phyloP scores from a whole-genome alignment of 495 filamentous ascomycete genomes.

The Penicillium manginii region DNA sequence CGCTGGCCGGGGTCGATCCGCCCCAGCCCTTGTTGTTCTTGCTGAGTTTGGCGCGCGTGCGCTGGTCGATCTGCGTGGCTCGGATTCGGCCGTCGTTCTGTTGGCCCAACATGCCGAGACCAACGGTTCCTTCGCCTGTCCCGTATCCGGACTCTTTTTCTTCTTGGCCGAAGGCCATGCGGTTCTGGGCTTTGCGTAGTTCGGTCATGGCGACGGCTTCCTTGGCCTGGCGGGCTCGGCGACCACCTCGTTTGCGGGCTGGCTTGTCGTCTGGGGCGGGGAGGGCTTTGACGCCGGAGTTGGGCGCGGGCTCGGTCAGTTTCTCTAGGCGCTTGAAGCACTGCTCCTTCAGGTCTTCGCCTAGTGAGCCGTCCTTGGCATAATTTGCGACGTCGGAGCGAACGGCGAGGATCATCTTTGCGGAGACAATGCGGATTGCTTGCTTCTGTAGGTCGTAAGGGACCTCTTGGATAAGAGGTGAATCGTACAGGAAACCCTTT shows the following conservation, averaged over 20 bases:
- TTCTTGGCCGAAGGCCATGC: conserved; percentile 94
- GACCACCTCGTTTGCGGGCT: conserved; percentile 87
- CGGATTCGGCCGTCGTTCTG: conserved; percentile 85
- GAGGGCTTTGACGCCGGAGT: conserved; percentile 83
- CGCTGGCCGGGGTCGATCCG: conserved; percentile 63
- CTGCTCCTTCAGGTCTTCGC: conserved; percentile 79
- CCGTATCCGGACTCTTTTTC: conserved; percentile 95
- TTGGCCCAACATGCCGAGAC: conserved; percentile 93
- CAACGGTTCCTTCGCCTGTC: conserved; percentile 80
- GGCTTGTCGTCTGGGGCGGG: conserved; percentile 97
- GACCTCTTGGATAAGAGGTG: conserved; percentile 80
- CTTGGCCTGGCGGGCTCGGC: conserved; percentile 92
- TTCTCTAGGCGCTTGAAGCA: conserved; percentile 92
- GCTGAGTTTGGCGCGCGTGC: conserved; percentile 87
- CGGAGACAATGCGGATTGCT: conserved; percentile 92
- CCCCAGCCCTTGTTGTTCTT: conserved; percentile 98
- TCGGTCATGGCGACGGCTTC: conserved; percentile 98
- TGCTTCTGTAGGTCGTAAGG: conserved; percentile 87
- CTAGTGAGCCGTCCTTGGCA: conserved; percentile 78
- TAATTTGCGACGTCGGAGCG: conserved; percentile 87
- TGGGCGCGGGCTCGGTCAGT: conserved; percentile 89
- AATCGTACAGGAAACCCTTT: conserved; percentile 93
- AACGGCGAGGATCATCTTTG: conserved; percentile 89
- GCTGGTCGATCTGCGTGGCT: conserved; percentile 85
- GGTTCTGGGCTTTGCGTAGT: conserved; percentile 92